Evolutionary conservation across 2,329 filamentous ascomycete species (phyloP).

Genomic region (Cercospora sesami): DNA sequence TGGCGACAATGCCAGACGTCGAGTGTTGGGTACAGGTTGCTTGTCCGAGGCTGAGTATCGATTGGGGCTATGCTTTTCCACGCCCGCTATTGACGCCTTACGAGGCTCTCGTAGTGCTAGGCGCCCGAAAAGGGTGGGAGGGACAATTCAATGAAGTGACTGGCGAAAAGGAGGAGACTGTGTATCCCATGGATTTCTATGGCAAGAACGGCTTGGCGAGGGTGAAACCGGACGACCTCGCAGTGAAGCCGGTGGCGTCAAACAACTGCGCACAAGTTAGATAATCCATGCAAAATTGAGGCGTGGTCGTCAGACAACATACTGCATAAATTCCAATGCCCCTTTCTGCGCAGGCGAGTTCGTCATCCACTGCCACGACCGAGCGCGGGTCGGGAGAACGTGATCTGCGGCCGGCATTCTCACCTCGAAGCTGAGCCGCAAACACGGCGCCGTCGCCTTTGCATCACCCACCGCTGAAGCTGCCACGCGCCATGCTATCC

Average conservation of each 20-base stretch:
- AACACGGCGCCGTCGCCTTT: neutral
- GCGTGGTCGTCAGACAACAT: neutral
- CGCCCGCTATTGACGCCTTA: constrained; percentile 88
- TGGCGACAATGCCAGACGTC: constrained; percentile 88
- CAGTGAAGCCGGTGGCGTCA: constrained; percentile 14
- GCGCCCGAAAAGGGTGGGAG: constrained; percentile 69
- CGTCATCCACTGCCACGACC: neutral
- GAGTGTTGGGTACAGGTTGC: constrained; percentile 99
- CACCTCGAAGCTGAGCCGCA: constrained; percentile 3
- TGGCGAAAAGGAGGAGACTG: constrained; percentile 25
- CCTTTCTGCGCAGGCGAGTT: neutral
- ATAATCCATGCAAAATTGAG: neutral
- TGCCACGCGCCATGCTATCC: neutral
- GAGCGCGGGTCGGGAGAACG: neutral
- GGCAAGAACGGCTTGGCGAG: constrained; percentile 85
- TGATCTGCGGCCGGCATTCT: constrained; percentile 5
- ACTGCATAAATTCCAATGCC: neutral
- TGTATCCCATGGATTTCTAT: constrained; percentile 98
- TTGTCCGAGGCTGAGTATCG: constrained; percentile 93
- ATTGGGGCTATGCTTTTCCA: constrained; percentile 97
- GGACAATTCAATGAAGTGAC: constrained; percentile 26
- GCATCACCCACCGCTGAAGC: neutral
- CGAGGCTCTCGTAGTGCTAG: constrained; percentile 88
- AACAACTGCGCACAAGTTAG: constrained; percentile 2
- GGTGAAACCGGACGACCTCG: constrained; percentile 54